Conservation (phyloP, 2,329 filamentous ascomycete species). For the Colletotrichum caudatum region DNA sequence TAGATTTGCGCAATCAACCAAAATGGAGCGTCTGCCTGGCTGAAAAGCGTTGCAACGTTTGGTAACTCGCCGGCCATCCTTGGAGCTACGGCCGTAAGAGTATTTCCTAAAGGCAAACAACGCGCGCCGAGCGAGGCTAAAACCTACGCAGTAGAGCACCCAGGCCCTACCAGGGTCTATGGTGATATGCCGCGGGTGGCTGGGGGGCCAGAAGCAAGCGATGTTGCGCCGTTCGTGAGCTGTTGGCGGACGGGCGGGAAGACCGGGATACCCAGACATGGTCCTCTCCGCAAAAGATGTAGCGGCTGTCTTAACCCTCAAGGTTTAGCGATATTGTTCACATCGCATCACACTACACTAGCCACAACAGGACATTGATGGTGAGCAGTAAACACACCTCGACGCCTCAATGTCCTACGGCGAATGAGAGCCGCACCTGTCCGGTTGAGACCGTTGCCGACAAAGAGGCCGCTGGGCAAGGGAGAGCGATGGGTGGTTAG, state of each 20-base stretch:
- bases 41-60: constrained; percentile 20
- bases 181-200: constrained; percentile 37
- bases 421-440: constrained; percentile 24
- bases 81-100: constrained; percentile 36
- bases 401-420: constrained; percentile 32
- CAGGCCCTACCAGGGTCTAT: constrained; percentile 23
- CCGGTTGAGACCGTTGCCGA: constrained; percentile 18
- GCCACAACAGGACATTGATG: constrained; percentile 38
- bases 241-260: constrained; percentile 37
- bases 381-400: constrained; percentile 34
- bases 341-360: constrained; percentile 42
- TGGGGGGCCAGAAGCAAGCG: constrained; percentile 38
- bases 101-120: constrained; percentile 24
- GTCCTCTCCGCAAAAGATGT: constrained; percentile 35
- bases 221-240: constrained; percentile 35
- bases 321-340: constrained; percentile 39
- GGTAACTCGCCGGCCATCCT: constrained; percentile 13
- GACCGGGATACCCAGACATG: constrained; percentile 34
- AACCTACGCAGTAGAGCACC: not conserved
- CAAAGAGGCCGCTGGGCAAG: constrained; percentile 3
- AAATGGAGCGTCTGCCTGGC: constrained; percentile 21
- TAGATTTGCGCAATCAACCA: constrained; percentile 28
- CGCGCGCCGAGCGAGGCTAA: constrained; percentile 16
- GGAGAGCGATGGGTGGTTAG: constrained; percentile 5
- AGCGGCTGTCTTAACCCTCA: constrained; percentile 33